These are phyloP conservation scores for Aspergillus sp. DNA, from an alignment of 2,329 filamentous ascomycete genomes.

Conservation along the genomic window DNA sequence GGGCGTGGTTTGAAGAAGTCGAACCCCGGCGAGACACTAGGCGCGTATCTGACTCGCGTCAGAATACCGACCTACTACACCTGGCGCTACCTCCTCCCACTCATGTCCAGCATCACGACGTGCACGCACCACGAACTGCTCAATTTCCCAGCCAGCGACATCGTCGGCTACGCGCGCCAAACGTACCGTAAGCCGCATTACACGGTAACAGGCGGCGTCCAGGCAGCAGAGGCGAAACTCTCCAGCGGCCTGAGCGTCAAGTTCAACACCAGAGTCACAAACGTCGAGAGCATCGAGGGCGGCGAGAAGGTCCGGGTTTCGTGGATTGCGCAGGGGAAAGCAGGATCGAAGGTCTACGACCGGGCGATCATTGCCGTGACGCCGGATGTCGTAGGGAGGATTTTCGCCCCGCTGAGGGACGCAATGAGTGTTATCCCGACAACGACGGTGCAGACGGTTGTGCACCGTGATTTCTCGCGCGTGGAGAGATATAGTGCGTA, in stretches of 20 bases:
- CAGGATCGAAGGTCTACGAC: constrained; percentile 15
- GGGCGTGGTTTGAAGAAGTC: not conserved
- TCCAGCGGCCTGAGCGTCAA: constrained; percentile 11
- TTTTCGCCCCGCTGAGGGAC: constrained; percentile 46
- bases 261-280: constrained; percentile 13
- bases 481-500: not conserved
- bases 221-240: constrained; percentile 16
- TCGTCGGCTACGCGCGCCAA: constrained; percentile 19
- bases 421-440: constrained; percentile 38
- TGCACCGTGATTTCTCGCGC: constrained; percentile 38
- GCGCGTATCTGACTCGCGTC: constrained; percentile 10
- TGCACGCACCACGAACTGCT: constrained; percentile 24
- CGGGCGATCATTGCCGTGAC: constrained; percentile 56
- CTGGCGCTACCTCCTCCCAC: constrained; percentile 13
- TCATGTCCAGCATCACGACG: constrained; percentile 21
- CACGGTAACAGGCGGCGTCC: constrained; percentile 20
- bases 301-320: not conserved
- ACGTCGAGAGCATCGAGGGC: constrained; percentile 3
- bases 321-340: not conserved
- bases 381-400: constrained; percentile 51
- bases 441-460: constrained; percentile 49
- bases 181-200: constrained; percentile 23
- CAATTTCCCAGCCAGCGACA: constrained; percentile 21
- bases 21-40: constrained; percentile 11
- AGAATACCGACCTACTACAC: constrained; percentile 7